Evolutionary conservation across 2,329 filamentous ascomycete species (phyloP).

Genomic region (Raffaelea deltoideospora): DNA sequence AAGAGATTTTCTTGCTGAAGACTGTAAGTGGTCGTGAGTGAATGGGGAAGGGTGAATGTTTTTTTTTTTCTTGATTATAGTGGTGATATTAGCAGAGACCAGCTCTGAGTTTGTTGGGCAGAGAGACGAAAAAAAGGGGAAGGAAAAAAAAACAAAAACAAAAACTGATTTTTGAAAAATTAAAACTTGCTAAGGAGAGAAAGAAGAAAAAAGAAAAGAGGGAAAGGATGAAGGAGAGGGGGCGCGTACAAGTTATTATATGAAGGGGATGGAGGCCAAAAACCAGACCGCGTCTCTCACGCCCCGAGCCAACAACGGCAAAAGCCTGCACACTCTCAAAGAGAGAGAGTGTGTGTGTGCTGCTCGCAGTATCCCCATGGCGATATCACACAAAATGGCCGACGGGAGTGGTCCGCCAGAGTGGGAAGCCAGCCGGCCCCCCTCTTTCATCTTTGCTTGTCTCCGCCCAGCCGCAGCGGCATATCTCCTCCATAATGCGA

Average conservation of each 20-base stretch:
- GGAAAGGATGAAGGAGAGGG: slow-evolving; percentile 21
- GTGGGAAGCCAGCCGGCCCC: too few species aligned
- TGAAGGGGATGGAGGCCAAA: slow-evolving; percentile 19
- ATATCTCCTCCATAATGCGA: too few species aligned
- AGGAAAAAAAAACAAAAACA: slow-evolving; percentile 31
- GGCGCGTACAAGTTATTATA: slow-evolving; percentile 24
- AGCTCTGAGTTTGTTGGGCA: slow-evolving; percentile 19
- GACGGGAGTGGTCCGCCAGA: too few species aligned
- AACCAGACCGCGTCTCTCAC: slow-evolving; percentile 11
- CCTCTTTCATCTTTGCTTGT: too few species aligned
- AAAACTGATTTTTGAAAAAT: slow-evolving; percentile 37
- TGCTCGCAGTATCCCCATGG: too few species aligned
- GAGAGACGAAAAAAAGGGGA: slow-evolving; percentile 12
- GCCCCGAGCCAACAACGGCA: too few species aligned
- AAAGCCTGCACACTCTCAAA: too few species aligned
- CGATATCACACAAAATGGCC: too few species aligned
- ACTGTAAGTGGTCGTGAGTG: too few species aligned
- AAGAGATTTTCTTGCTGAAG: too few species aligned
- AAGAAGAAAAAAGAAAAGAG: slow-evolving; percentile 23
- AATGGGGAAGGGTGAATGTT: slow-evolving; percentile 7
- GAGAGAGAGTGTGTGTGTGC: too few species aligned
- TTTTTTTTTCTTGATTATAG: slow-evolving; percentile 15
- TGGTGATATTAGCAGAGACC: slow-evolving; percentile 16
- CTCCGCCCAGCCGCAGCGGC: too few species aligned
- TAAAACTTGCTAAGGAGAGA: slow-evolving; percentile 51